These are phyloP conservation scores for Medicago arabica DNA, from an alignment of 306 rosid genomes.

Conservation along the genomic window DNA sequence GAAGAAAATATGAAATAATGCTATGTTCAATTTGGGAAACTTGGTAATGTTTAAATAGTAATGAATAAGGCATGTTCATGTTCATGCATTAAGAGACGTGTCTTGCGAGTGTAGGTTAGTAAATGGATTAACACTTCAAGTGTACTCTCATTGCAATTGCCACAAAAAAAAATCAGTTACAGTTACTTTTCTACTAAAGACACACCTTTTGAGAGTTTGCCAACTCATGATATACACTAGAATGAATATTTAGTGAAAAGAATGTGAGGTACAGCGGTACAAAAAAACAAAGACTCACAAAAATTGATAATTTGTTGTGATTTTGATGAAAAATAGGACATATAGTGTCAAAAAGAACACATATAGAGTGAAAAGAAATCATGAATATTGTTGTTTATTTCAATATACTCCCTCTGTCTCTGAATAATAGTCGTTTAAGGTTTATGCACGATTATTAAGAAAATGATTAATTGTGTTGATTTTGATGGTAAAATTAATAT, in stretches of 20 bases:
- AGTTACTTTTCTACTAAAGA: not conserved
- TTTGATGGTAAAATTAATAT: too few species aligned
- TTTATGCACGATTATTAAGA: too few species aligned
- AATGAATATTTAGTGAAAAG: not conserved
- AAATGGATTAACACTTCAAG: not conserved
- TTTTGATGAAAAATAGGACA: not conserved
- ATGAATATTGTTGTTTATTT: not conserved
- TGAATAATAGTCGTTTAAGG: too few species aligned
- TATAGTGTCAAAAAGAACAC: not conserved
- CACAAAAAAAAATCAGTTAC: not conserved
- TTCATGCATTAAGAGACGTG: constrained; percentile 6
- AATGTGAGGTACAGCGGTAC: not conserved
- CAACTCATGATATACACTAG: not conserved
- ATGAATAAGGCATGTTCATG: not conserved
- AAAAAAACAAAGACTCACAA: not conserved
- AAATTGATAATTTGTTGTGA: not conserved
- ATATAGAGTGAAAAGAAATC: too few species aligned
- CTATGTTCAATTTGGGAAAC: not conserved
- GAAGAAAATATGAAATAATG: not conserved
- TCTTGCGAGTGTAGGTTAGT: not conserved
- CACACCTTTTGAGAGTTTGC: not conserved
- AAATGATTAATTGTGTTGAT: too few species aligned
- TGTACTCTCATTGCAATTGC: not conserved
- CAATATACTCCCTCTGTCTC: too few species aligned
- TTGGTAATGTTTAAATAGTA: not conserved